phyloP scores from a whole-genome alignment of 108 stramenopile species.

The Nannochloropsis salina region DNA sequence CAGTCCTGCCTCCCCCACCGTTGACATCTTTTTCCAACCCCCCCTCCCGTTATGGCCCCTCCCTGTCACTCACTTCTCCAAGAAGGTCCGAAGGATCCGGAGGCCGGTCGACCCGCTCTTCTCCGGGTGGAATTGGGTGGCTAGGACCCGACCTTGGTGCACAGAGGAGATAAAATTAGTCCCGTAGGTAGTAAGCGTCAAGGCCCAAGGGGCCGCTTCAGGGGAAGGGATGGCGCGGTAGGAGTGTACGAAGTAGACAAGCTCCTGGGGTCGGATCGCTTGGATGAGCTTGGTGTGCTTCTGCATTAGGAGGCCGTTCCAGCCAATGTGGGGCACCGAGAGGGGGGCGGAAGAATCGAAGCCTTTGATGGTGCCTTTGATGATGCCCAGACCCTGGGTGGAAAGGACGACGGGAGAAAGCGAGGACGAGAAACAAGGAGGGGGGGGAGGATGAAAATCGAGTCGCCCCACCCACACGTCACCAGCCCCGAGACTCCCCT shows the following conservation, averaged over 20 bases:
- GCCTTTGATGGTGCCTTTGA: slow-evolving; percentile 76
- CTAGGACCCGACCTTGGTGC: slow-evolving; percentile 79
- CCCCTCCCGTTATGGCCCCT: no score
- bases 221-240: slow-evolving; percentile 70
- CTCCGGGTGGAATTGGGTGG: slow-evolving; percentile 97
- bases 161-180: slow-evolving; percentile 82
- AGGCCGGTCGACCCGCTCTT: slow-evolving; percentile 86
- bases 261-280: slow-evolving; percentile 29
- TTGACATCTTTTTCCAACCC: no score
- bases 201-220: slow-evolving; percentile 59
- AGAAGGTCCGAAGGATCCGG: slow-evolving; percentile 71
- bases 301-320: slow-evolving; percentile 83
- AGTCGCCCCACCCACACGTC: background rate
- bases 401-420: background rate
- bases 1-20: no score
- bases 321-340: slow-evolving; percentile 92
- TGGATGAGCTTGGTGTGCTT: slow-evolving; percentile 67
- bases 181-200: slow-evolving; percentile 49
- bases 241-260: slow-evolving; percentile 93
- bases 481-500: background rate
- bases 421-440: background rate
- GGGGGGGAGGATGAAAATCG: background rate
- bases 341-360: slow-evolving; percentile 60
- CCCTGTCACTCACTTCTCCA: slow-evolving; percentile 50
- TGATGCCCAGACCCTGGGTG: slow-evolving; percentile 76